Conservation (phyloP, 805 yeast species). For the Metschnikowia cubensis region DNA sequence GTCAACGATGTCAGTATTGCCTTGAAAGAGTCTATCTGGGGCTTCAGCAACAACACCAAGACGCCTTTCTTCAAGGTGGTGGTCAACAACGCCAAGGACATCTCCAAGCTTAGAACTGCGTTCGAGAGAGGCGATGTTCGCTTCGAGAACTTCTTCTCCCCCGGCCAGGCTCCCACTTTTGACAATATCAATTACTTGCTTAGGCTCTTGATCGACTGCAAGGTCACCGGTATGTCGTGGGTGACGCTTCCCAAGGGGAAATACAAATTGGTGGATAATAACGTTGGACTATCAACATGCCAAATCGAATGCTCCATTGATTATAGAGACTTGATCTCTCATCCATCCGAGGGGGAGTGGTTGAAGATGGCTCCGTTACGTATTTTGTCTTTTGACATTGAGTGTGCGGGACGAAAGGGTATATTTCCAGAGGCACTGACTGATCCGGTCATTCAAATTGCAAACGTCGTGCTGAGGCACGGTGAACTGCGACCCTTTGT, state of each 20-base stretch:
- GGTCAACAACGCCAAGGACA: constrained; percentile 60
- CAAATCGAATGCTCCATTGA: constrained; percentile 79
- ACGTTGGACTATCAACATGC: constrained; percentile 54
- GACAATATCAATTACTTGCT: constrained; percentile 87
- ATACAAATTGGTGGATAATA: constrained; percentile 50
- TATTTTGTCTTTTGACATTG: constrained; percentile 92
- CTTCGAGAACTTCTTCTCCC: constrained; percentile 60
- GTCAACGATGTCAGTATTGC: constrained; percentile 61
- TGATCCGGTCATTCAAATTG: constrained; percentile 96
- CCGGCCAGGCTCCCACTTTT: constrained; percentile 59
- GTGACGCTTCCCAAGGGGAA: constrained; percentile 76
- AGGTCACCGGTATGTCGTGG: constrained; percentile 97
- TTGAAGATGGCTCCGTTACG: constrained; percentile 89
- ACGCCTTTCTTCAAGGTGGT: constrained; percentile 75
- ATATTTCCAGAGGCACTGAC: constrained; percentile 91
- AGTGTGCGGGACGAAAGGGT: constrained; percentile 97
- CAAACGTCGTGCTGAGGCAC: constrained; percentile 82
- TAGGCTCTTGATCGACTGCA: constrained; percentile 88
- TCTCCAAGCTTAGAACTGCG: constrained; percentile 66
- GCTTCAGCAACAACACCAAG: constrained; percentile 74
- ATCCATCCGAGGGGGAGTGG: constrained; percentile 91
- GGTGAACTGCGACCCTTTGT: constrained; percentile 89
- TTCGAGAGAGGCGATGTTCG: constrained; percentile 80
- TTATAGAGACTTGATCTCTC: constrained; percentile 67
- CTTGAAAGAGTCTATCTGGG: constrained; percentile 88